Evolutionary conservation across 2,329 filamentous ascomycete genomes (phyloP), one percentile per base, ranked within the genome.

Genomic region (Clonostachys rosea): DNA sequence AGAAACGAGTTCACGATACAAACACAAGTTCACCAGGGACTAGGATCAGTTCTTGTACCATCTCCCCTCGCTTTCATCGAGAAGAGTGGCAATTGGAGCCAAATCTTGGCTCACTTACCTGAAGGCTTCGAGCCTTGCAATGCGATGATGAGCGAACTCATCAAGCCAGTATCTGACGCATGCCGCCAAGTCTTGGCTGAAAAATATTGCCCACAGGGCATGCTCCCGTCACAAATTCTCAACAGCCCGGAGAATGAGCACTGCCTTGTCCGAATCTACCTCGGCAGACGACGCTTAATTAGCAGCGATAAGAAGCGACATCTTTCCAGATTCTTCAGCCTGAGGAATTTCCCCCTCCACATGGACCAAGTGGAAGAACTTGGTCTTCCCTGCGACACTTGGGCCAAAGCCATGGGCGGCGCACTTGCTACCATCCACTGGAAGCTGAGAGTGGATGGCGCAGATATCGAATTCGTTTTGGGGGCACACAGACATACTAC

Each of bases 391-490:
- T 20, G 47, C 2, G 6, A 44, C 0, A 50, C 59, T 0, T 78
- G 76, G 50, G 70, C 73, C 0, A 46, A 46, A 2, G 58, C 61
- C 1, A 78, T 82, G 67, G 79, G 71, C 0, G 66, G 75, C 5
- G 64, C 70, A 0, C 64, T 82, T 0, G 76, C 78, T 0, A 61
- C 73, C 4, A 59, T 81, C 44, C 70, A 78, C 49, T 83, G 75
- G 76, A 42, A 53, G 2, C 69, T 64, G 0, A 50, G 59, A 11
- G 55, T 78, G 0, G 76, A 82, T 50, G 77, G 68, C 1, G 73
- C 73, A 35, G 77, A 79, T 42, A 65, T 83, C 3, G 75, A 83
- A 43, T 81, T 80, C 52, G 78, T 82, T 1, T 66, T 82, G 3
- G 71, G 56, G 8, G 54, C 50, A 2, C 44, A 50, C 17, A 51